phyloP scores from a whole-genome alignment of 306 rosid genomes.

The Inga oerstediana region DNA sequence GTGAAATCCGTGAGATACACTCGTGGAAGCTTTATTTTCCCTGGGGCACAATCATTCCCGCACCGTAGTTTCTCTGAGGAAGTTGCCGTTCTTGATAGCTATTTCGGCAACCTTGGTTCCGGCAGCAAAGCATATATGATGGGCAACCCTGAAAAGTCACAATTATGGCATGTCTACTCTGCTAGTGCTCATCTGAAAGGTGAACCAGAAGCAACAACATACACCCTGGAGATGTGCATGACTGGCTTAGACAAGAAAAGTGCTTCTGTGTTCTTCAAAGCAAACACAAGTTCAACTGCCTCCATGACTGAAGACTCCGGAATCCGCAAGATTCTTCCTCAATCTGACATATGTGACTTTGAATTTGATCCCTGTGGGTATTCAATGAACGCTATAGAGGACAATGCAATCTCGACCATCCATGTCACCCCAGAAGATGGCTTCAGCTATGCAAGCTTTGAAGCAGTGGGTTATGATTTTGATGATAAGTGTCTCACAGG shows the following conservation, averaged over 20 bases:
- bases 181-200: constrained; percentile 51
- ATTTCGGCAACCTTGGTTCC: constrained; percentile 70
- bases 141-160: constrained; percentile 62
- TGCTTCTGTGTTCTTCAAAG: constrained; percentile 80
- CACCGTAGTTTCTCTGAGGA: constrained; percentile 86
- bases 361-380: constrained; percentile 97
- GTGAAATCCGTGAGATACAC: constrained; percentile 82
- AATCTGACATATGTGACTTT: constrained; percentile 82
- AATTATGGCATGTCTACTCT: constrained; percentile 88
- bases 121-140: constrained; percentile 70
- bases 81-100: constrained; percentile 67
- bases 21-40: constrained; percentile 89
- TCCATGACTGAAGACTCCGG: constrained; percentile 76
- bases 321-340: constrained; percentile 74
- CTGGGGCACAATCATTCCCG: constrained; percentile 83
- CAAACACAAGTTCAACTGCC: constrained; percentile 50
- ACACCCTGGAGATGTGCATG: constrained; percentile 95
- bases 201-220: constrained; percentile 48
- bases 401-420: constrained; percentile 79
- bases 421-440: constrained; percentile 98
- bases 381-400: constrained; percentile 92
- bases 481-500: constrained; percentile 45
- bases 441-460: constrained; percentile 95
- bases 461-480: constrained; percentile 75
- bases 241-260: constrained; percentile 69